Evolutionary conservation across 768 basidiomycete genomes (phyloP), one percentile per base, ranked within the genome.

Genomic region (Infundibulicybe gibba): DNA sequence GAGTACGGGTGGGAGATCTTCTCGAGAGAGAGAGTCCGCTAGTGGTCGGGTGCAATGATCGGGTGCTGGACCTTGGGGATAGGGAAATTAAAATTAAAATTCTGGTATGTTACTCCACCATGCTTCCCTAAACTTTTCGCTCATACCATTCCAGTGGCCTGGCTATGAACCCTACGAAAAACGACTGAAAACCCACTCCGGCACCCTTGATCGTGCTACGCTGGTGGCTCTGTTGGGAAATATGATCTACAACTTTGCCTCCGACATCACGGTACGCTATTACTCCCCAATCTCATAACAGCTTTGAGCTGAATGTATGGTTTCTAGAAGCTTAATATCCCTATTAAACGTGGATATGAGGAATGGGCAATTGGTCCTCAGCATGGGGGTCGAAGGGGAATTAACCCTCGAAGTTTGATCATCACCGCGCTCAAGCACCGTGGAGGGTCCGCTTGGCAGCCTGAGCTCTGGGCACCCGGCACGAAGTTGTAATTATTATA

Each of bases 161-260:
- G 76, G 77, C 1, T 77, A 77, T 57, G 60, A 64, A 40, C 62
- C 69, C 0, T 60, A 64, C 25, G 62, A 69, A 54, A 71, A 67
- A 51, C 68, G 70, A 5, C 50, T 75, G 43, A 52, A 54, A 16
- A 66, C 70, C 15, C 62, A 65, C 25, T 56, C 57, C 16, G 63
- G 61, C n/a, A 50, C 37, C n/a, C 56, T 69, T 35, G 65, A 66
- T 3, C 55, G 65, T 6, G 54, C 59, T 19, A 48, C 56, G 31
- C 31, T 75, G 41, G 52, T 74, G 12, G 48, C 62, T 42, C 33
- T 58, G 5, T 50, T 71, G 11, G 65, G 63, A 1, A 50, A 58
- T 17, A 50, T 61, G 5, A 49, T 76, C 6, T 38, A 61, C n/a
- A 59, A 64, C 2, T 68, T 63, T 41, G 58, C 59, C 12, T 58